Base-by-base conservation (phyloP, 352 stramenopile species). In the Ochromonadaceae sp. region DNA sequence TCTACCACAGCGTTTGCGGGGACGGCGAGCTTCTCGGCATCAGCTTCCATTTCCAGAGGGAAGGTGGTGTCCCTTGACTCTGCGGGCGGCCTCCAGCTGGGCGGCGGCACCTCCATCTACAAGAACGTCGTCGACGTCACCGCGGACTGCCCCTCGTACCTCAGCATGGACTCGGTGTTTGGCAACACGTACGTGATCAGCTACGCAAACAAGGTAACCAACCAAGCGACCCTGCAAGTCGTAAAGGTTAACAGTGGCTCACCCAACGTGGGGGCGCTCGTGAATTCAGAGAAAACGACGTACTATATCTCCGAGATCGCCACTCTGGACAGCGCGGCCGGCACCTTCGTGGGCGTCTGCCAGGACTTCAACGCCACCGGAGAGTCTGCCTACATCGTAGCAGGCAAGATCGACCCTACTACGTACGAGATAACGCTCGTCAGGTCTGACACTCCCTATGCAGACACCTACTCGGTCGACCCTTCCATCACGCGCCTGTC, bases 231-330 rank as follows among this genome's bases (percentile, higher is more conserved):
- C 15, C 26, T 58, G 49, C 10, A 58, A 35, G 20, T 58, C 15
- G 10, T 58, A 7, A 31, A 58, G n/a, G 49, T 58, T n/a, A 28
- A 52, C 44, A 7, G 7, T 52, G 44, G 22, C 34, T 7, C 20
- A 20, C 7, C n/a, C 15, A 46, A 20, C 17, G 40, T n/a, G 17
- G 40, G 40, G n/a, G n/a, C 17, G 40, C 17, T 46, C 40, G n/a
- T 46, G 17, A 46, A n/a, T n/a, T 38, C 46, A 42, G 15, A 42
- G 12, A 14, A 12, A 55, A 55, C 22, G 22, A 55, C 26, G 12
- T 58, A 46, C 26, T 58, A 46, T 35, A 58, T 58, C 31, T 58
- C 39, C 31, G 49, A 35, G 25, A 25, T 58, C 5, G 49, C 30
- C 10, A 7, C 31, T 35, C 49, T 58, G 15, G 5, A 9, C n/a